phyloP scores from a whole-genome alignment of 2,329 filamentous ascomycete species.

The Xylariaceae sp. region DNA sequence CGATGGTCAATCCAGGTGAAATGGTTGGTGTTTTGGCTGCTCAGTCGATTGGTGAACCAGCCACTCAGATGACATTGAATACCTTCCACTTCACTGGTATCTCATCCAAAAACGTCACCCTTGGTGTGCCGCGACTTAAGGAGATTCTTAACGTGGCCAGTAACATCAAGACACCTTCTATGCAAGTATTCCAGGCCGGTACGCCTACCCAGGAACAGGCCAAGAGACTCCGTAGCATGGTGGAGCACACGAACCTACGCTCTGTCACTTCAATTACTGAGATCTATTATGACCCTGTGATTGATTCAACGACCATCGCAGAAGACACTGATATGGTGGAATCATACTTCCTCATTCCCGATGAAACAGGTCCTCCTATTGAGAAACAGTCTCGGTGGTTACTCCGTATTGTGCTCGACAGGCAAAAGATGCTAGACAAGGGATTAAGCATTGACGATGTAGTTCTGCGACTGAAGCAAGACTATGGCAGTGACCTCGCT shows the following conservation, averaged over 20 bases:
- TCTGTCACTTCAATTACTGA: slow-evolving; percentile 90
- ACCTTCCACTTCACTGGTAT: slow-evolving; percentile 99
- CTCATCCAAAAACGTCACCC: slow-evolving; percentile 97
- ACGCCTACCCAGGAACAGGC: slow-evolving; percentile 69
- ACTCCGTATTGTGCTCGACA: slow-evolving; percentile 85
- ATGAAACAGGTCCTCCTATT: slow-evolving; percentile 59
- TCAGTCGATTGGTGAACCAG: slow-evolving; percentile 97
- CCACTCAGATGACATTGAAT: slow-evolving; percentile 98
- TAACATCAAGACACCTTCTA: slow-evolving; percentile 97
- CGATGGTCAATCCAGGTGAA: slow-evolving; percentile 86
- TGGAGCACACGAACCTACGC: slow-evolving; percentile 91
- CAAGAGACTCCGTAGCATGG: slow-evolving; percentile 78
- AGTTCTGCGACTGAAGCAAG: slow-evolving; percentile 80
- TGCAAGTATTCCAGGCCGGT: slow-evolving; percentile 81
- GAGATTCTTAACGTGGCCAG: slow-evolving; percentile 97
- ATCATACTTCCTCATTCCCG: slow-evolving; percentile 91
- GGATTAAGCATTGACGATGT: slow-evolving; percentile 88
- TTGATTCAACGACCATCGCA: slow-evolving; percentile 77
- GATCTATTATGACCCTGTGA: slow-evolving; percentile 94
- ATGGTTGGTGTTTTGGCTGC: slow-evolving; percentile 98
- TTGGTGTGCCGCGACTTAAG: slow-evolving; percentile 98
- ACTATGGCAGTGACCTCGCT: slow-evolving; percentile 78
- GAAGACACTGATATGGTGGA: slow-evolving; percentile 92
- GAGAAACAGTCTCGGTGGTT: slow-evolving; percentile 91
- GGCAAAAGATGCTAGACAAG: slow-evolving; percentile 93